Base-by-base conservation (phyloP, 805 yeast species). In the Yamadazyma philogaea region DNA sequence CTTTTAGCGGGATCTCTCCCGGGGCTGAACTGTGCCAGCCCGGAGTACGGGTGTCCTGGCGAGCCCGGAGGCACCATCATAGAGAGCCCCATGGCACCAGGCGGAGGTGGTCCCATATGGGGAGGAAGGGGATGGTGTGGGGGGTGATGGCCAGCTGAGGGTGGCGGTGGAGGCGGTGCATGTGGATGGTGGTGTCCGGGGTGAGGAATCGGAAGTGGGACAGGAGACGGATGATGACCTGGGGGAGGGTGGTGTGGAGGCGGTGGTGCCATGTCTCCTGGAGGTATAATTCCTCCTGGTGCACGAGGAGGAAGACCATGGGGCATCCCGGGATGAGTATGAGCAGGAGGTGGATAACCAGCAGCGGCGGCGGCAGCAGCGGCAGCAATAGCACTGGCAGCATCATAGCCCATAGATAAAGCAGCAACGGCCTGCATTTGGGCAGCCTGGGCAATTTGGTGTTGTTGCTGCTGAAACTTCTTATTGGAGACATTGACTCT, bases 401-500 rank as follows among this genome's bases (percentile, higher is more conserved):
- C 68, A 43, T 66, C 71, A 50, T 39, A 66, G 49, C 72, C 71
- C 63, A 68, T 63, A 12, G 67, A 57, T 43, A 65, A 46, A 3
- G 68, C 70, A 19, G 67, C 64, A 2, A 66, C 69, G 2, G 65
- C 66, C 45, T 64, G 69, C 47, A 66, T 51, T 37, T 61, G 71
- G 1, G 67, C 61, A 24, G 68, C 62, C 39, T 61, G 69, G 3
- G 61, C 62, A 34, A 52, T 56, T 34, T 57, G 61, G 12, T 56
- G 63, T 30, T 60, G 66, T 37, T 56, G 63, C 27, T 56, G 62
- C 24, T 63, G 67, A 44, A 50, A 65, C 44, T 58, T 61, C 37
- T 60, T 63, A 47, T 63, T 63, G 45, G 56, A 59, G 34, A 50
- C 43, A 1, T 68, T 64, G 7, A 61, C 72, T 51, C 88, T 75